These are phyloP conservation scores for Starmerella vaccinii DNA, from an alignment of 805 yeast species.

Conservation along the genomic window DNA sequence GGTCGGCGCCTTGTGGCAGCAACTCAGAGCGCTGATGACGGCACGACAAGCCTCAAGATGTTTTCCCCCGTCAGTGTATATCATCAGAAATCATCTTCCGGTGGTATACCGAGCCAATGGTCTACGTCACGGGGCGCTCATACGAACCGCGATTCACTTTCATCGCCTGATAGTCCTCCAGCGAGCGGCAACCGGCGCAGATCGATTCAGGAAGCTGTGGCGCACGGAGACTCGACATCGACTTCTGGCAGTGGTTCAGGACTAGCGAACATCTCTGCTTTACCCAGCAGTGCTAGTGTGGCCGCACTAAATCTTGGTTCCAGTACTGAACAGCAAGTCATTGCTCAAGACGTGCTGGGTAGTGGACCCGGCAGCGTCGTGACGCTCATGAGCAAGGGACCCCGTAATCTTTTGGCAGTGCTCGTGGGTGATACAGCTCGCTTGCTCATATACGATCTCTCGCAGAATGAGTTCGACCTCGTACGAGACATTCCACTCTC, in stretches of 20 bases:
- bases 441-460: slow-evolving; percentile 26
- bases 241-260: background rate
- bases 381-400: slow-evolving; percentile 25
- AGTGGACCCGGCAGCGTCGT: slow-evolving; percentile 28
- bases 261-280: slow-evolving; percentile 2
- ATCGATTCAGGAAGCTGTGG: no score
- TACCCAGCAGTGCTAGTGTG: slow-evolving; percentile 8
- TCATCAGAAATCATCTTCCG: background rate
- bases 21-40: slow-evolving; percentile 27
- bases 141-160: background rate
- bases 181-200: background rate
- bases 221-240: background rate
- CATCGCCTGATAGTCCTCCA: background rate
- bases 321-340: slow-evolving; percentile 28
- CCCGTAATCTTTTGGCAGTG: slow-evolving; percentile 29
- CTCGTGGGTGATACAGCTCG: slow-evolving; percentile 26
- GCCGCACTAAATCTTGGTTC: slow-evolving; percentile 2
- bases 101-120: background rate
- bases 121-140: background rate
- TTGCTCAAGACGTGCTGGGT: slow-evolving; percentile 28
- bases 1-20: slow-evolving; percentile 31
- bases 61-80: slow-evolving; percentile 29
- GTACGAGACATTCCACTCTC: slow-evolving; percentile 31
- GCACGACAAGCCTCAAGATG: slow-evolving; percentile 28
- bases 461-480: slow-evolving; percentile 23